These are phyloP conservation scores for Cladophialophora bantiana DNA, from an alignment of 2,329 filamentous ascomycete genomes.

Conservation along the genomic window DNA sequence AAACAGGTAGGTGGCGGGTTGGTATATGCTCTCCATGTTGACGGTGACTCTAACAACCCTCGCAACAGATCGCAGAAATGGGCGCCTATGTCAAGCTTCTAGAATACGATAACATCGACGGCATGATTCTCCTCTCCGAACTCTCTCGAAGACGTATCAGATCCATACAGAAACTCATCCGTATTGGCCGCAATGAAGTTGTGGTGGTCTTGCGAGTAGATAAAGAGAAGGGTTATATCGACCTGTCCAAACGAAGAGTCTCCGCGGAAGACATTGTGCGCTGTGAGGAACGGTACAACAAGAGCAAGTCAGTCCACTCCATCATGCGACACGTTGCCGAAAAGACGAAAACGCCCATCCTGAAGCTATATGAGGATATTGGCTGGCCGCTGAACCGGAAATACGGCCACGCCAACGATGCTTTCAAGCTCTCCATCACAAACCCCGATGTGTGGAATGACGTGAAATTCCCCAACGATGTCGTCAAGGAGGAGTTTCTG, in stretches of 20 bases:
- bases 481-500: slow-evolving; percentile 87
- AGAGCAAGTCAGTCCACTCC: slow-evolving; percentile 98
- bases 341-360: slow-evolving; percentile 93
- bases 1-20: slow-evolving; percentile 74
- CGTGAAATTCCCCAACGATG: slow-evolving; percentile 83
- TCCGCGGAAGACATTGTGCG: slow-evolving; percentile 97
- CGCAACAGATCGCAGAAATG: slow-evolving; percentile 91
- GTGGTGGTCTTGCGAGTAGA: slow-evolving; percentile 98
- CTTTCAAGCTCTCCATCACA: slow-evolving; percentile 98
- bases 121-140: slow-evolving; percentile 99
- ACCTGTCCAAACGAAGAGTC: slow-evolving; percentile 97
- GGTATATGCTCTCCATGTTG: background rate
- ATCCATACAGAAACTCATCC: slow-evolving; percentile 98
- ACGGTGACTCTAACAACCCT: slow-evolving; percentile 19
- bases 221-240: slow-evolving; percentile 99
- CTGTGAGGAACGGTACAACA: slow-evolving; percentile 99
- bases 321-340: slow-evolving; percentile 99
- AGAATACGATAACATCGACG: slow-evolving; percentile 99
- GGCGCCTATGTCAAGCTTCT: slow-evolving; percentile 99
- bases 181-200: slow-evolving; percentile 96
- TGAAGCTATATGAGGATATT: slow-evolving; percentile 91
- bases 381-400: slow-evolving; percentile 98
- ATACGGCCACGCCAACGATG: slow-evolving; percentile 94
- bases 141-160: slow-evolving; percentile 97
- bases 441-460: slow-evolving; percentile 97